These are phyloP conservation scores for Aspergillus heteromorphus DNA, from an alignment of 495 filamentous ascomycete genomes.

Conservation along the genomic window DNA sequence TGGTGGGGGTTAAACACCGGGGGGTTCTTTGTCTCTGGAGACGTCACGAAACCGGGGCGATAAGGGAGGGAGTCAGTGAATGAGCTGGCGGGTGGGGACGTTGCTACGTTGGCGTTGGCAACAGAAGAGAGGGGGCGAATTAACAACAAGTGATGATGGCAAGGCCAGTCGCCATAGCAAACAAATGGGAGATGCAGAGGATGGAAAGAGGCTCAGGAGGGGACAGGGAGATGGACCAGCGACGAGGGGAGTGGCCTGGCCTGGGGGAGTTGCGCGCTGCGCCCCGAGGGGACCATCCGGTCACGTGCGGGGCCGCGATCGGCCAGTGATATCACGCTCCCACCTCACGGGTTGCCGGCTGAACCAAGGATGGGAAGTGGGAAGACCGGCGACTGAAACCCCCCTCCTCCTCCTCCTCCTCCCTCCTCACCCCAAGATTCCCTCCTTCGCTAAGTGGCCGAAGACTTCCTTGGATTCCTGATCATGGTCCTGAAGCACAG, in stretches of 20 bases:
- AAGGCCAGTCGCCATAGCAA: conserved; percentile 9
- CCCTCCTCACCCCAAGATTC: conserved; percentile 12
- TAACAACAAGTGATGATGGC: conserved; percentile 5
- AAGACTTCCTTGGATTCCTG: conserved; percentile 30
- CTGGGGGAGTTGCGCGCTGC: conserved; percentile 25
- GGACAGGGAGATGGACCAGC: conserved; percentile 12
- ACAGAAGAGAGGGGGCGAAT: conserved; percentile 6
- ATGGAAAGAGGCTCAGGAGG: conserved; percentile 8
- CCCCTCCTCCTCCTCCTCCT: conserved; percentile 1
- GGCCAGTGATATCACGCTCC: conserved; percentile 41
- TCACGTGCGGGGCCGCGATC: conserved; percentile 31
- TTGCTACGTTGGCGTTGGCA: conserved; percentile 1
- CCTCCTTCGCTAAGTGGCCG: conserved; percentile 25
- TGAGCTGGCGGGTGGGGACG: conserved; percentile 14
- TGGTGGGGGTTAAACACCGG: background rate
- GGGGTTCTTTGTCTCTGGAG: conserved; percentile 11
- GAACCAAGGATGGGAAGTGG: conserved; percentile 16
- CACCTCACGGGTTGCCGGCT: conserved; percentile 34
- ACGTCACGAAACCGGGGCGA: conserved; percentile 15
- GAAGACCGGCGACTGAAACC: background rate
- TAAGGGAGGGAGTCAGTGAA: conserved; percentile 6
- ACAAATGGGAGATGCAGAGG: conserved; percentile 5
- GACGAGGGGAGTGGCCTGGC: background rate
- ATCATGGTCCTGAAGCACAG: conserved; percentile 11
- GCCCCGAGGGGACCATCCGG: conserved; percentile 16